Evolutionary conservation across 192 early-diverging fungal species (phyloP).

Genomic region (Phycomyces nitens): DNA sequence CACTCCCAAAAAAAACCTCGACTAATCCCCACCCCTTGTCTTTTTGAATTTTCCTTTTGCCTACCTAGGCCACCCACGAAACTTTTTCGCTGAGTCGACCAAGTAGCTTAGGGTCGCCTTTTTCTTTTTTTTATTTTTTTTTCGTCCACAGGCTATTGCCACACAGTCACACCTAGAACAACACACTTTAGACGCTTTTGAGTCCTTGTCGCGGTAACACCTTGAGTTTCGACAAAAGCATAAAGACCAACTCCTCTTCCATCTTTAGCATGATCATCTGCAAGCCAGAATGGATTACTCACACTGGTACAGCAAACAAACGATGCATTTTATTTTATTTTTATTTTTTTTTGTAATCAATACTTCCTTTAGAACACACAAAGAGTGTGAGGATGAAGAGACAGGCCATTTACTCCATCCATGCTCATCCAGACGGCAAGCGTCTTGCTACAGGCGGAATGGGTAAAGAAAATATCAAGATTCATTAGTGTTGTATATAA

Average conservation of each 20-base stretch:
- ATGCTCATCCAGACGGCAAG: conserved; percentile 79
- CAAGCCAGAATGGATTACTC: conserved; percentile 68
- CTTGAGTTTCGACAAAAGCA: background rate
- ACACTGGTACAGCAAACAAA: conserved; percentile 66
- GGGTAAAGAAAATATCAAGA: conserved; percentile 38
- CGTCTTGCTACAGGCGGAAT: conserved; percentile 84
- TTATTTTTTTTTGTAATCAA: background rate
- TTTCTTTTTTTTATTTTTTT: conserved; percentile 23
- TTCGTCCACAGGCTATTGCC: background rate
- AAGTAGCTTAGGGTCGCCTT: conserved; percentile 68
- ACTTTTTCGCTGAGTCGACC: conserved; percentile 68
- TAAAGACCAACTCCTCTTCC: background rate
- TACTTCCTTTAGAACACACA: conserved; percentile 2
- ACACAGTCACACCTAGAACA: no score
- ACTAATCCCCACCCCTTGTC: no score
- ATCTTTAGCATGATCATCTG: conserved; percentile 55
- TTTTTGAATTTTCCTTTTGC: no score
- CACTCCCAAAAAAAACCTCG: no score
- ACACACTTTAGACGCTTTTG: no score
- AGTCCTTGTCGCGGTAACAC: no score
- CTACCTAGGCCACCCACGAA: no score
- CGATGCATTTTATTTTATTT: no score
- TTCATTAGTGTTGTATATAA: no score
- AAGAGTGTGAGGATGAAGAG: conserved; percentile 42
- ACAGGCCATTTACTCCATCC: conserved; percentile 77